Base-by-base conservation (phyloP, 768 basidiomycete species). In the Leucocoprinus leucothites region DNA sequence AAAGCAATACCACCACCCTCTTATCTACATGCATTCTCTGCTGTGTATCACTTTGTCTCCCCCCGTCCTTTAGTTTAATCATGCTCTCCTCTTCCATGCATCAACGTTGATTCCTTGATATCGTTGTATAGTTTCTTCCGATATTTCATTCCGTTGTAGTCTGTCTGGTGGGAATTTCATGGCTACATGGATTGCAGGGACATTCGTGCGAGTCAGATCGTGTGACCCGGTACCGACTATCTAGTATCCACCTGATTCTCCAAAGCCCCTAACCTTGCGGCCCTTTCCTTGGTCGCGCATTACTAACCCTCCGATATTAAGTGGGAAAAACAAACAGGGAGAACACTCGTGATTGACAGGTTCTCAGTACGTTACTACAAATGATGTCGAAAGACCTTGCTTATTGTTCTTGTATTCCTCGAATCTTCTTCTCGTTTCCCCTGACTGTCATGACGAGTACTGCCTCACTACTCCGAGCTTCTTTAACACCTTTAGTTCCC, bases 71-170 rank as follows among this genome's bases (percentile, higher is more conserved):
- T 54, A 54, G 53, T 47, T 45, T 45, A 45, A 46, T 22, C 22
- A 24, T 55, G 21, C 44, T 40, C 36, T 26, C 52, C 18, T 45
- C 48, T 35, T 2, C 22, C 35, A n/a, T 24, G 11, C 28, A 38
- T 16, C n/a, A 19, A 13, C 44, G 38, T 3, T 48, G 40, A 25
- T 48, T 42, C n/a, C n/a, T 16, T 34, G 53, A 55, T 55, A 42
- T 47, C 48, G 53, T 54, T 54, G 44, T 54, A 54, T 36, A 47
- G 24, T 48, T 25, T 48, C 28, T 26, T 48, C 31, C 11, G 46
- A 34, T 49, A 35, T 48, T 21, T 42, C 54, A 31, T 42, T 19
- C 19, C 31, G 47, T 44, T 49, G 28, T 42, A 31, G 21, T 38
- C 21, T 22, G 28, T 34, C 21, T 18, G 19, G 51, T 34, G 51